These are phyloP conservation scores for Cercophora newfieldiana DNA, from an alignment of 495 filamentous ascomycete genomes.

Conservation along the genomic window DNA sequence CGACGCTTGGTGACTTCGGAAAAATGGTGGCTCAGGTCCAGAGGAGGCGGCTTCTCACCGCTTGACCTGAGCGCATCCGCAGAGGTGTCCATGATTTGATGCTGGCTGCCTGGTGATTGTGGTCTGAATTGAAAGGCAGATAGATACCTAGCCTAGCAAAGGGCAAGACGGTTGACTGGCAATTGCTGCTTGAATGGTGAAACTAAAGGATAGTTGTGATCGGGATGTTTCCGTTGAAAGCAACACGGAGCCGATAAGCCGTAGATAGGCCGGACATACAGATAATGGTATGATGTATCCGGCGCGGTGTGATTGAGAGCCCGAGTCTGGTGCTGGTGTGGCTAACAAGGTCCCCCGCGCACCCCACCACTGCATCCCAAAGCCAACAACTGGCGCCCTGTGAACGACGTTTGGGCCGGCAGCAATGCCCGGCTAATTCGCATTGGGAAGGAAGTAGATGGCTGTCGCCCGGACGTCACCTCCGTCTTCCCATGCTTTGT, in stretches of 20 bases:
- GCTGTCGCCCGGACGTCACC: not conserved
- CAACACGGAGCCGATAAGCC: not conserved
- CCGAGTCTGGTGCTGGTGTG: not conserved
- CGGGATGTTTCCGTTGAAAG: not conserved
- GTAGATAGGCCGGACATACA: not conserved
- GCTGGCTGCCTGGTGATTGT: not conserved
- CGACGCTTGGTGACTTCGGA: conserved; percentile 67
- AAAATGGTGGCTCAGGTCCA: conserved; percentile 79
- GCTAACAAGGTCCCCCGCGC: not conserved
- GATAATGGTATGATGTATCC: not conserved
- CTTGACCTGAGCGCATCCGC: not conserved
- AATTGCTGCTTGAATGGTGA: not conserved
- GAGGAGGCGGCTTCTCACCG: conserved; percentile 48
- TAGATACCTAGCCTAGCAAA: not conserved
- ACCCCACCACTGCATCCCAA: not conserved
- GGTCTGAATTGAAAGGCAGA: not conserved
- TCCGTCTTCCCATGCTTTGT: not conserved
- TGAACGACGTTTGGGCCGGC: not conserved
- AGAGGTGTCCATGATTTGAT: not conserved
- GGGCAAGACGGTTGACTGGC: not conserved
- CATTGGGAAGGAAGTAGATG: not conserved
- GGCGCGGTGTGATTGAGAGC: not conserved
- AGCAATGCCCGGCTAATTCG: not conserved
- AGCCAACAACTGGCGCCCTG: not conserved
- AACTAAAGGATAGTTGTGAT: not conserved